These are phyloP conservation scores for Raphanus hybrid DNA, from an alignment of 441 rosid genomes.

Conservation along the genomic window DNA sequence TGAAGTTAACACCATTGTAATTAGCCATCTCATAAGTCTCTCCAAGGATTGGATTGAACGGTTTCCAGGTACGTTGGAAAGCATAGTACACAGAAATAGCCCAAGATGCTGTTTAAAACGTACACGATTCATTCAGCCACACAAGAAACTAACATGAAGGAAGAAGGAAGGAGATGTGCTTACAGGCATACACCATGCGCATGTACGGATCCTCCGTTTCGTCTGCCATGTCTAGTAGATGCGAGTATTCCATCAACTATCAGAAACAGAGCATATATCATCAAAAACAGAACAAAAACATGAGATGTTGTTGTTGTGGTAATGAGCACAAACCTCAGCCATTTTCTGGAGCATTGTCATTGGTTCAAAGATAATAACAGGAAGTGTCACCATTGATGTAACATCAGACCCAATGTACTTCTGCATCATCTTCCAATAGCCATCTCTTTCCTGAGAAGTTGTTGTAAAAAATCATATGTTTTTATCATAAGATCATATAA, in stretches of 20 bases:
- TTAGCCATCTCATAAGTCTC: constrained; percentile 93
- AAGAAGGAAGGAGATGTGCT: constrained; percentile 31
- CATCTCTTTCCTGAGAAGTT: constrained; percentile 75
- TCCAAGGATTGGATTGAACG: constrained; percentile 96
- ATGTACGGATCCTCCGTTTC: constrained; percentile 89
- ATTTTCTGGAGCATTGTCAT: no score
- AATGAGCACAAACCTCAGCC: no score
- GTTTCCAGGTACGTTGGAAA: constrained; percentile 90
- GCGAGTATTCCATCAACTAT: constrained; percentile 96
- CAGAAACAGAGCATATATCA: constrained; percentile 31
- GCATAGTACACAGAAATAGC: constrained; percentile 89
- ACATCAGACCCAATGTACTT: constrained; percentile 92
- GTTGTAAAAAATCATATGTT: no score
- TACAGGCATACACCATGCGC: constrained; percentile 94
- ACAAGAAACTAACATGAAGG: constrained; percentile 5
- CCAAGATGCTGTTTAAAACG: constrained; percentile 75
- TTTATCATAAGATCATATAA: no score
- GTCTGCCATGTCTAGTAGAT: constrained; percentile 89
- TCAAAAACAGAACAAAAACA: not conserved
- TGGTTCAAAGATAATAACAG: constrained; percentile 94
- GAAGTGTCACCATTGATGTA: constrained; percentile 98
- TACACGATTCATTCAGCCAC: constrained; percentile 16
- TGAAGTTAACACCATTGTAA: constrained; percentile 75
- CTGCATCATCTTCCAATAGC: constrained; percentile 99
- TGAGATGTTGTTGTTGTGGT: no score